Evolutionary conservation across 176 grass and related monocot species (phyloP), one percentile per base, ranked within the genome.

Genomic region (Urochloa ruziziensis): DNA sequence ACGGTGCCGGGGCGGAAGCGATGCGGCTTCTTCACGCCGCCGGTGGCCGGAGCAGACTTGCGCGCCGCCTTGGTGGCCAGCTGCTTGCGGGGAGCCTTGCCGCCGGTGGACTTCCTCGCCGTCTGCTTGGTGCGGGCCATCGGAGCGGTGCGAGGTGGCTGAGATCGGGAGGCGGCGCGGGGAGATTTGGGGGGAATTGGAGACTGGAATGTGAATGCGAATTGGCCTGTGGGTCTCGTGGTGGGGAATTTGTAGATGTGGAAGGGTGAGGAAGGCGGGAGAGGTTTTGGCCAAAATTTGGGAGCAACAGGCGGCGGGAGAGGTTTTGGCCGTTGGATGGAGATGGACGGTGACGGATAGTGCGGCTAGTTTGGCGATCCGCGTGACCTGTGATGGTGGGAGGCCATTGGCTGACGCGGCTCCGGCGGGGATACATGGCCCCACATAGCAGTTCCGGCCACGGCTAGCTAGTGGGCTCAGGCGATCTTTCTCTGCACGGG

Each of bases 21-120:
- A 74, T 95, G 80, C 0, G 94, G 94, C 85, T 97, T 97, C 90
- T 97, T 97, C 79, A 97, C 94, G 24, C 92, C 94, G 62, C 94
- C 92, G 0, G 90, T 97, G 0, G 94, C 90, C 7, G 92, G 92
- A 0, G 92, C 88, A 0, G 92, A 97, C 83, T 97, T 97, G 18
- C 94, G 70, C 16, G 92, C 94, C 4, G 88, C 92, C 90, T 97
- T 97, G 14, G 94, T 97, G 10, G 92, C 90, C 64, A 94, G 88
- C 87, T 94, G 90, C 44, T 47, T 47, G 11, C 44, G 12, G 3
- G 44, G 44, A 14, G 44, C 44, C 13, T 47, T 47, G 10, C 44
- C 44, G 10, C 44, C 44, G 2, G 44, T 47, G 44, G 44, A 47
- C 44, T 47, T 47, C 3, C 44, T 9, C 10, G 44, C 44, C 10